A percentile compares a stretch with the other conserved stretches of the same genome.
These are phyloP conservation scores for Phytophthora vignae DNA, from an alignment of 352 stramenopile genomes.

Conservation along the genomic window DNA sequence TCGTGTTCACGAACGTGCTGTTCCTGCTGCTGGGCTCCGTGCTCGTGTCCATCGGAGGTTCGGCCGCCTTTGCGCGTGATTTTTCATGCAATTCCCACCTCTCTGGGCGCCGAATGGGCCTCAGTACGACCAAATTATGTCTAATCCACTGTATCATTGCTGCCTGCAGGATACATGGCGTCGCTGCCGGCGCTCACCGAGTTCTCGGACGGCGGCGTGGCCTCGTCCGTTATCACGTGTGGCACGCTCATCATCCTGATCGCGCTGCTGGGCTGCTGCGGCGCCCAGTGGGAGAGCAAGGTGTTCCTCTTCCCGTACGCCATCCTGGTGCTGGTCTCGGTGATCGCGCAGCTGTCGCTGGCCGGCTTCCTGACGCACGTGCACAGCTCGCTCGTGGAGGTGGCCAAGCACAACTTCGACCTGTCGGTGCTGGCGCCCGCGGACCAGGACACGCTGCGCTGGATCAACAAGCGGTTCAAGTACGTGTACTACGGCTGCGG, in stretches of 20 bases:
- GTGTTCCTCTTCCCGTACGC: conserved; percentile 87
- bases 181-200: conserved; percentile 80
- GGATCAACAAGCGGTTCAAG: conserved; percentile 84
- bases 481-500: conserved; percentile 79
- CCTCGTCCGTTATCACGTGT: conserved; percentile 83
- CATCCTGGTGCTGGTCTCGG: conserved; percentile 79
- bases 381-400: conserved; percentile 71
- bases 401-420: conserved; percentile 78
- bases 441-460: conserved; percentile 73
- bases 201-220: conserved; percentile 83
- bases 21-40: conserved; percentile 86
- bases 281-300: conserved; percentile 88
- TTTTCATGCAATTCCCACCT: conserved; percentile 7
- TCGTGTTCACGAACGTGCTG: conserved; percentile 91
- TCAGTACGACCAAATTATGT: not conserved
- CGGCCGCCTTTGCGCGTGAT: conserved; percentile 5
- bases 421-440: conserved; percentile 56
- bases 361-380: conserved; percentile 86
- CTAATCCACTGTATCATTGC: not conserved
- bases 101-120: conserved; percentile 1
- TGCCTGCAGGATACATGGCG: conserved; percentile 74
- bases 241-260: conserved; percentile 83
- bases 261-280: conserved; percentile 79
- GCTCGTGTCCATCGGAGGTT: conserved; percentile 82
- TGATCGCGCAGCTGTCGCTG: conserved; percentile 80